These are phyloP conservation scores for Mucor ambiguus DNA, from an alignment of 371 early-diverging fungal genomes.

Conservation along the genomic window DNA sequence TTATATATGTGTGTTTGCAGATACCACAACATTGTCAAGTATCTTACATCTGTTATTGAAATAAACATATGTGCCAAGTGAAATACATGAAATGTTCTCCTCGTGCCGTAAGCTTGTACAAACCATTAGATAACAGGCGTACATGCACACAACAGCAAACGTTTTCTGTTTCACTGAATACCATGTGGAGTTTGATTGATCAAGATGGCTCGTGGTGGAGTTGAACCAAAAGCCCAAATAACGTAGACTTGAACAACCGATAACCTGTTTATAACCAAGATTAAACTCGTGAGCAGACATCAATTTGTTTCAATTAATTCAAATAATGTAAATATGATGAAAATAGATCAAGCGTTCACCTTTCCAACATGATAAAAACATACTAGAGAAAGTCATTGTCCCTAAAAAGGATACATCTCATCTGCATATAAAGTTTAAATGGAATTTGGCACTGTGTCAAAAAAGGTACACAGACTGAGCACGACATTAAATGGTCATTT, in stretches of 20 bases:
- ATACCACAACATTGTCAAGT: neutral
- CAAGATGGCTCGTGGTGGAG: neutral
- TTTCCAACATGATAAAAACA: neutral
- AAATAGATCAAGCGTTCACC: neutral
- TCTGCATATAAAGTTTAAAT: constrained; percentile 4
- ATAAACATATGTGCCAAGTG: neutral
- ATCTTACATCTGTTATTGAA: neutral
- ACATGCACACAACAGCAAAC: neutral
- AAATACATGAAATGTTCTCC: neutral
- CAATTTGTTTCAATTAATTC: neutral
- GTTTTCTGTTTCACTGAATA: neutral
- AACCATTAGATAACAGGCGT: neutral
- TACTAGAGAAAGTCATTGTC: neutral
- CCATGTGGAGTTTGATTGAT: neutral
- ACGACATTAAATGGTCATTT: neutral
- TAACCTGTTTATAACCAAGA: neutral
- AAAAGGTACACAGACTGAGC: neutral
- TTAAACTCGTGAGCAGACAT: neutral
- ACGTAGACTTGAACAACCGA: neutral
- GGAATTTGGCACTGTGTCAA: constrained; percentile 1
- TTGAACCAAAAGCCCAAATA: neutral
- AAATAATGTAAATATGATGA: neutral
- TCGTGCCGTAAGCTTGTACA: neutral
- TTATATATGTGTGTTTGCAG: neutral
- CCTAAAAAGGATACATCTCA: neutral